Base-by-base conservation (phyloP, 495 filamentous ascomycete species). In the Daldinia concentrica region DNA sequence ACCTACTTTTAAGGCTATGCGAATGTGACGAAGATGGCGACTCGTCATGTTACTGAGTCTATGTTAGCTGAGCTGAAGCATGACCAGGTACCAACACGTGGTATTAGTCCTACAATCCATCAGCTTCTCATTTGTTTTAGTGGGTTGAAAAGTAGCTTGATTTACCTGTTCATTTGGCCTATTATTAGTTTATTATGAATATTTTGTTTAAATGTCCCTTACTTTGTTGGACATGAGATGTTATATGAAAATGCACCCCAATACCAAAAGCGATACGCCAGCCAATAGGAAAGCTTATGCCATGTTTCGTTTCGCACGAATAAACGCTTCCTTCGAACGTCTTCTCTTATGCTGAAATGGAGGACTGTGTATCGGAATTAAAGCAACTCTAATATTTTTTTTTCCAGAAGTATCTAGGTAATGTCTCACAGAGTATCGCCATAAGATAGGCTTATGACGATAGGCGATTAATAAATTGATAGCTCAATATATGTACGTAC, bases 81-180 rank as follows among this genome's bases (percentile, higher is more conserved):
- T 71, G 62, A 65, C 62, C 56, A 58, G 1, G 32, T 39, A 51
- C 30, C n/a, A 41, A 66, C 62, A 71, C 69, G 63, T 71, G 63
- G 51, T 62, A n/a, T 19, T 34, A 19, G 43, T 30, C 43, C 29
- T 61, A 36, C 34, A 14, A 24, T 27, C 6, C 30, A 43, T 43
- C 39, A 58, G 45, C 43, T 50, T 59, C n/a, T 29, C n/a, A 50
- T 48, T 60, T 17, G 8, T 52, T 41, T 34, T 5, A 37, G 1
- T 41, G 2, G 8, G 15, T 22, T 51, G 0, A 51, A 11, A 51
- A 39, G 14, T 37, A 14, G 12, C 0, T 12, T 39, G 34, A 45
- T 34, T 43, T 43, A 60, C 34, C 12, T 27, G 6, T 39, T 56
- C 41, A 61, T 24, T 24, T 48, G 43, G 8, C 8, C 3, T 48